These are phyloP conservation scores for Hymenotorrendiella dingleyae DNA, from an alignment of 2,329 filamentous ascomycete species.

Conservation along the genomic window DNA sequence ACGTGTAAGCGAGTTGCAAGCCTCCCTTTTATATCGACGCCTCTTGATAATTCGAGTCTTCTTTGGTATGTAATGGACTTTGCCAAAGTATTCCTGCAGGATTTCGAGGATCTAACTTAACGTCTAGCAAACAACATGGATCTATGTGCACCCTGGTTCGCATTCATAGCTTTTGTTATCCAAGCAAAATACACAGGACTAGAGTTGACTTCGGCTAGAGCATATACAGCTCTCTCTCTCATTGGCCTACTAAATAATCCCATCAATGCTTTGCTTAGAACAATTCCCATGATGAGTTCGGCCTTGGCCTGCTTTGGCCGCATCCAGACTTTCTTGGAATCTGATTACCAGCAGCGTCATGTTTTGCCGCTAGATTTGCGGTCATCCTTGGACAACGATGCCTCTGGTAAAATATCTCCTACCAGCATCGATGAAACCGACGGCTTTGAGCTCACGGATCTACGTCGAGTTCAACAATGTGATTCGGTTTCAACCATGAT, in stretches of 20 bases:
- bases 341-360: slow-evolving; percentile 6
- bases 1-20: slow-evolving; percentile 23
- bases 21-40: slow-evolving; percentile 7
- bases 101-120: background rate
- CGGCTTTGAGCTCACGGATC: no score
- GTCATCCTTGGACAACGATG: slow-evolving; percentile 14
- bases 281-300: slow-evolving; percentile 33
- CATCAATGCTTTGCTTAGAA: slow-evolving; percentile 35
- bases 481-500: slow-evolving; percentile 10
- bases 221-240: slow-evolving; percentile 38
- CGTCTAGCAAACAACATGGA: slow-evolving; percentile 10
- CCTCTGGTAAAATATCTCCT: no score
- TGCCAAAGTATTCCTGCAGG: background rate
- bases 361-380: slow-evolving; percentile 6
- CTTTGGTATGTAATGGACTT: background rate
- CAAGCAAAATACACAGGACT: slow-evolving; percentile 25
- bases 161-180: slow-evolving; percentile 35
- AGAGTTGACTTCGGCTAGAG: slow-evolving; percentile 19
- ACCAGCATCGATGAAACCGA: no score
- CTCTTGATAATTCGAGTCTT: background rate
- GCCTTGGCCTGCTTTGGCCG: slow-evolving; percentile 35
- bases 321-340: slow-evolving; percentile 32
- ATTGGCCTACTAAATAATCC: slow-evolving; percentile 35
- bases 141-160: slow-evolving; percentile 32
- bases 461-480: no score